A percentile compares a stretch with the other conserved stretches of the same genome.
Evolutionary conservation across 768 basidiomycete genomes (phyloP).

Genomic region (Agrocybe chaxingu): DNA sequence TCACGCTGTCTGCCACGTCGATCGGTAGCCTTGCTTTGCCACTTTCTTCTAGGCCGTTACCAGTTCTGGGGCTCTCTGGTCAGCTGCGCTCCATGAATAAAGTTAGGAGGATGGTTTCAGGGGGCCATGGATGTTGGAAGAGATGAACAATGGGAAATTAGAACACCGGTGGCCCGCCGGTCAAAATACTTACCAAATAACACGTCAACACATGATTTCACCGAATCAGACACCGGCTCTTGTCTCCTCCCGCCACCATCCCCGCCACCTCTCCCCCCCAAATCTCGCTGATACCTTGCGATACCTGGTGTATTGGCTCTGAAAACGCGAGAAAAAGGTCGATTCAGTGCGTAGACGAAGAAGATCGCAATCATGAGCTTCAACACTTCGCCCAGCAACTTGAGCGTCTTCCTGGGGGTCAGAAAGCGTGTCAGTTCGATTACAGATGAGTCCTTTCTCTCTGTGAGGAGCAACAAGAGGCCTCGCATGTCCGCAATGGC

Average conservation of each 20-base stretch:
- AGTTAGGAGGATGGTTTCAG: background rate
- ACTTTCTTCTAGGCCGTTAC: too few species aligned
- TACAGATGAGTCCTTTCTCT: slow-evolving; percentile 21
- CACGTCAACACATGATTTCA: slow-evolving; percentile 26
- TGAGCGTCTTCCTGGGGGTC: slow-evolving; percentile 11
- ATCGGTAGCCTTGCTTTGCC: too few species aligned
- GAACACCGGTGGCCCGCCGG: background rate
- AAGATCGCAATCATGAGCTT: slow-evolving; percentile 12
- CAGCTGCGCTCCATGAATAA: background rate
- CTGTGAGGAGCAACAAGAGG: slow-evolving; percentile 23
- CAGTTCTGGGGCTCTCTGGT: too few species aligned
- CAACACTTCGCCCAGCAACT: slow-evolving; percentile 4
- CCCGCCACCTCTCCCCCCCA: slow-evolving; percentile 1
- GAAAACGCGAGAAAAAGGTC: too few species aligned
- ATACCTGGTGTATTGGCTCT: background rate
- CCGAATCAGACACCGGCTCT: slow-evolving; percentile 10
- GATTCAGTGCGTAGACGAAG: background rate
- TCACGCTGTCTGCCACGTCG: too few species aligned
- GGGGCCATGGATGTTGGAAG: background rate
- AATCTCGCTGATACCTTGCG: background rate
- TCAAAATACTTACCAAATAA: slow-evolving; percentile 24
- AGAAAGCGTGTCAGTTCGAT: slow-evolving; percentile 33
- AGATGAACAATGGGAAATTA: background rate
- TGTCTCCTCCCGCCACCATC: slow-evolving; percentile 7
- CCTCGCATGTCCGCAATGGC: slow-evolving; percentile 28